Base-by-base conservation (phyloP, 148 eudicot genomes). In the Nepenthes mirabilis region DNA sequence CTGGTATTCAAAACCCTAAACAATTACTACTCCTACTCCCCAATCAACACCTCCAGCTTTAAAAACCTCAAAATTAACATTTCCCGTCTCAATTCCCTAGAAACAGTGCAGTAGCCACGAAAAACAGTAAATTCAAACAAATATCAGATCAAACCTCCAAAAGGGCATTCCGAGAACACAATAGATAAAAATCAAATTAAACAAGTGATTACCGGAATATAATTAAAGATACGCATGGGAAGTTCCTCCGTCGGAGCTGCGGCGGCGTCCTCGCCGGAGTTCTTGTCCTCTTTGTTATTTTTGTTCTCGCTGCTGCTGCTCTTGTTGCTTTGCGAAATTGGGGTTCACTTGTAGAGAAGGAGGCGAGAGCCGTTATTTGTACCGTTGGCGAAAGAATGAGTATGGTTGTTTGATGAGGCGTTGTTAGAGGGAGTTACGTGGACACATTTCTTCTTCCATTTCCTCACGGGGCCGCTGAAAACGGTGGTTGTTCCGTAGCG, bases 391-490 rank as follows among this genome's bases (percentile, higher is more conserved):
- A 43, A 60, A 12, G 68, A 51, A 50, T 65, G 63, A 55, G 53
- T 62, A 52, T 10, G 66, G 10, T 11, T 47, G 52, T 9, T 47
- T 52, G 70, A 47, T 32, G 57, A 37, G 37, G 66, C 45, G 45
- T 40, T 52, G 56, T 12, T 35, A 1, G 82, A 40, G 2, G 97
- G 82, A 34, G 80, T 14, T 0, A 79, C 65, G 56, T 76, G 82
- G 67, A 86, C 74, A 95, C 97, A 90, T 47, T 76, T 79, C 78
- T 90, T 90, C 85, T 84, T 90, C 97, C 97, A 90, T 67, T 76
- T 90, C 36, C 95, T 70, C 1, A 90, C 97, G 8, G 97, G 97
- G 1, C 97, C 95, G 45, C 68, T 90, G 65, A 90, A 87, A 0
- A 90, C 87, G 40, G 95, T 62, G 5, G 95, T 68, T 2, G 83